A percentile compares a stretch with the other conserved stretches of the same genome.
phyloP scores from a whole-genome alignment of 2,329 filamentous ascomycete species.

The Phaeosphaeria sp. region DNA sequence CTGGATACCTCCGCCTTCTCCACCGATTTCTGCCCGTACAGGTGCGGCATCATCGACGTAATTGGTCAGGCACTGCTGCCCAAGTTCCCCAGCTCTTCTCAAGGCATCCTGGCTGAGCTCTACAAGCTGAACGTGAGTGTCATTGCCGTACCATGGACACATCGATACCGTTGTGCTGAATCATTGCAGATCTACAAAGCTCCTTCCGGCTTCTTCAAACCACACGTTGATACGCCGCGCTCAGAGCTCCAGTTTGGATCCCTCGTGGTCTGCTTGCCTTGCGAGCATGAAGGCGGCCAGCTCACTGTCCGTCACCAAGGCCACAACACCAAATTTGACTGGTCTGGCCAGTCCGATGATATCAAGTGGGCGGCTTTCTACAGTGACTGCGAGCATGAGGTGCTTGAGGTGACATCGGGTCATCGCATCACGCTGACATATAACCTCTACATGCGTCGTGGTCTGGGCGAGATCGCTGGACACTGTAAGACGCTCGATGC shows the following conservation, averaged over 20 bases:
- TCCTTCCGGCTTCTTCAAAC: slow-evolving; percentile 59
- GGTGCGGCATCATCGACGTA: slow-evolving; percentile 60
- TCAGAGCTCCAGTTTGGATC: slow-evolving; percentile 59
- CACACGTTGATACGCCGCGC: slow-evolving; percentile 63
- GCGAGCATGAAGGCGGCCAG: slow-evolving; percentile 50
- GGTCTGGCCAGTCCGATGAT: slow-evolving; percentile 29
- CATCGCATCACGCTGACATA: slow-evolving; percentile 64
- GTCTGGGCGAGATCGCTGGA: slow-evolving; percentile 40
- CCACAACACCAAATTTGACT: slow-evolving; percentile 51
- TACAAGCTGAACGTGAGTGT: slow-evolving; percentile 62
- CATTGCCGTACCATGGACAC: not conserved
- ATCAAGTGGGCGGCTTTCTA: slow-evolving; percentile 61
- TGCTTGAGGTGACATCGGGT: slow-evolving; percentile 58
- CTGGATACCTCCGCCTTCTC: slow-evolving; percentile 58
- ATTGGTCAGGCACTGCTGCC: slow-evolving; percentile 57
- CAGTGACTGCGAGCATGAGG: slow-evolving; percentile 61
- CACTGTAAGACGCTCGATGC: slow-evolving; percentile 36
- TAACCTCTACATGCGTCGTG: slow-evolving; percentile 58
- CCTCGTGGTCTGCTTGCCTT: slow-evolving; percentile 61
- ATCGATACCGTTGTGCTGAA: not conserved
- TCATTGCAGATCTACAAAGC: slow-evolving; percentile 57
- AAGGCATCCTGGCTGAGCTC: slow-evolving; percentile 59
- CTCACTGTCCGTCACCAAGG: slow-evolving; percentile 54
- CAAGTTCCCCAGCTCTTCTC: slow-evolving; percentile 10
- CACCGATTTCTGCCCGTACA: slow-evolving; percentile 60